Conservation (phyloP, 2,329 filamentous ascomycete genomes). For the Furcasterigmium sp. region DNA sequence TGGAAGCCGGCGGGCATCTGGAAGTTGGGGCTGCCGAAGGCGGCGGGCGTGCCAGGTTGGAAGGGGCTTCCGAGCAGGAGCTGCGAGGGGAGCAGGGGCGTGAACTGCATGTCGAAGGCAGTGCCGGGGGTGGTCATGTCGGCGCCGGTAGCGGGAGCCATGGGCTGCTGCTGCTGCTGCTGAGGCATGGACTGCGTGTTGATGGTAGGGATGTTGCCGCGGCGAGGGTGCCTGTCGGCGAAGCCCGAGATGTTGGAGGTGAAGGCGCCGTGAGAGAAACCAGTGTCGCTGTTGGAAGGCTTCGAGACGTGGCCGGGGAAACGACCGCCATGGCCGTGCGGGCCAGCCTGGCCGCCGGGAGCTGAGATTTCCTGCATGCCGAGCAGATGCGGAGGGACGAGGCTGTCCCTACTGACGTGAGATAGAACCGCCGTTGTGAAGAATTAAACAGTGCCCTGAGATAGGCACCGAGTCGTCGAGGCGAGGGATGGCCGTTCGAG, state of each 20-base stretch:
- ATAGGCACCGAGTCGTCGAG: slow-evolving; percentile 38
- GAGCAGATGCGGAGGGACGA: slow-evolving; percentile 81
- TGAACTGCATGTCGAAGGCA: slow-evolving; percentile 97
- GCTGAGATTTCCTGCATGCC: slow-evolving; percentile 86
- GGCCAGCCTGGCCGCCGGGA: slow-evolving; percentile 49
- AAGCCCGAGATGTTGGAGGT: slow-evolving; percentile 82
- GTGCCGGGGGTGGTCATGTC: slow-evolving; percentile 85
- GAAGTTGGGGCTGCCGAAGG: slow-evolving; percentile 89
- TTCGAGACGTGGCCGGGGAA: slow-evolving; percentile 71
- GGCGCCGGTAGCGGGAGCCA: slow-evolving; percentile 47
- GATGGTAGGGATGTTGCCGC: slow-evolving; percentile 83
- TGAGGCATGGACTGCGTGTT: slow-evolving; percentile 56
- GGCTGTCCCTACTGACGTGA: slow-evolving; percentile 72
- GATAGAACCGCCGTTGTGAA: slow-evolving; percentile 80
- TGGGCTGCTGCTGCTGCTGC: slow-evolving; percentile 19
- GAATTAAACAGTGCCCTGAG: slow-evolving; percentile 49
- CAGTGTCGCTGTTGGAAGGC: slow-evolving; percentile 76
- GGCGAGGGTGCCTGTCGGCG: slow-evolving; percentile 78
- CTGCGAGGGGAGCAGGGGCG: slow-evolving; percentile 89
- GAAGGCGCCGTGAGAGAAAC: slow-evolving; percentile 90
- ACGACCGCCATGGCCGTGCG: slow-evolving; percentile 53
- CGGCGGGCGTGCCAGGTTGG: slow-evolving; percentile 86
- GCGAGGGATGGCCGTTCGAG: too few relatives aligned
- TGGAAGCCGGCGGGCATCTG: slow-evolving; percentile 74
- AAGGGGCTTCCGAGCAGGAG: slow-evolving; percentile 93